Evolutionary conservation across 306 rosid species (phyloP), one percentile per base, ranked within the genome.

Genomic region (Dryas octopetala): DNA sequence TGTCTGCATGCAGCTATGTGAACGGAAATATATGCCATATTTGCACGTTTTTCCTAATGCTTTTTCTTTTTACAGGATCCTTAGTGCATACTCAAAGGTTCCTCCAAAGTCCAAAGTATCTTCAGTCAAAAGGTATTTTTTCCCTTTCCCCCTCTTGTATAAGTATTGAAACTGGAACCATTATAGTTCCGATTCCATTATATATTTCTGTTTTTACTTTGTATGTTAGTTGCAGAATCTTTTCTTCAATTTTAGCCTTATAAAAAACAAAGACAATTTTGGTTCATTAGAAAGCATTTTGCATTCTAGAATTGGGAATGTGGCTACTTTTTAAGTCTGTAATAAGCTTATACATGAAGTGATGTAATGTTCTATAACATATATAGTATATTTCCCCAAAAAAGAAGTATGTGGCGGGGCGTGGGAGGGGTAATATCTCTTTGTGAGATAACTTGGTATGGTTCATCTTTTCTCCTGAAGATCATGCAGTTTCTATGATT

Each of bases 11-110:
- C 65, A 72, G 3, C 4, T 12, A 10, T n/a, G 49, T 16, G n/a
- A 38, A 23, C 45, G 45, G 8, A 19, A 5, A 58, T 54, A 32
- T 3, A 23, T 45, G 16, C 15, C 7, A 9, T 47, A 46, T 58
- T 45, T 41, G 8, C 13, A 8, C 54, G 46, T 63, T 41, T 63
- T 12, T 7, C 15, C 12, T 73, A 26, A 60, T 47, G 17, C 12
- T 17, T 26, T 57, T 13, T 7, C 40, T 23, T 63, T 80, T 82
- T 86, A 57, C 97, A 94, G 98, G 87, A 91, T 94, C 73, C 90
- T 94, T 60, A 83, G 79, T 78, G 92, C 92, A 15, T 87, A 86
- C 85, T 83, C 96, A 55, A 94, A 88, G 92, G 82, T 85, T 82
- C 89, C 92, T 79, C 77, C 89, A 59, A 84, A 79, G 83, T 79